phyloP scores from a whole-genome alignment of 2,329 filamentous ascomycete species.

The Pleomassaria siparia region DNA sequence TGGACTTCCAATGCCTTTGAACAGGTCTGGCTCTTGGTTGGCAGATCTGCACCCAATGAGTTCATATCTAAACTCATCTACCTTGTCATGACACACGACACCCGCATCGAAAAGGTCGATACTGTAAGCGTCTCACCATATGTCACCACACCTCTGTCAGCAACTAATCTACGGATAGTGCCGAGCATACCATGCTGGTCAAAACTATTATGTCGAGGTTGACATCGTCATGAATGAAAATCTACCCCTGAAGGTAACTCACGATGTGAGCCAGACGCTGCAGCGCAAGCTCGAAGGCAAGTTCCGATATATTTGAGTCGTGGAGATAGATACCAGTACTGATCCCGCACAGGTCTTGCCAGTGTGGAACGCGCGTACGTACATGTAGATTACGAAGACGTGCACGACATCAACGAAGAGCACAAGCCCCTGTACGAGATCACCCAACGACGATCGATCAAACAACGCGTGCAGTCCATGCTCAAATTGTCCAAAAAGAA shows the following conservation, averaged over 20 bases:
- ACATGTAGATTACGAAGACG: conserved; percentile 51
- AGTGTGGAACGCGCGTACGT: conserved; percentile 51
- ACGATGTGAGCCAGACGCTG: conserved; percentile 61
- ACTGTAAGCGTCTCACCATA: conserved; percentile 41
- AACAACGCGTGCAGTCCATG: conserved; percentile 32
- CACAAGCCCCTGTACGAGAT: conserved; percentile 43
- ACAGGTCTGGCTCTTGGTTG: conserved; percentile 63
- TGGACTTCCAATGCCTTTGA: conserved; percentile 64
- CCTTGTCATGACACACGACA: conserved; percentile 57
- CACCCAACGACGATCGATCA: conserved; percentile 35
- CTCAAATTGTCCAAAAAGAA: conserved; percentile 26
- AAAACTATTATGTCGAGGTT: conserved; percentile 64
- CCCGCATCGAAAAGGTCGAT: conserved; percentile 59
- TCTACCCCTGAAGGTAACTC: conserved; percentile 57
- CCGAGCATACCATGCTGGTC: conserved; percentile 63
- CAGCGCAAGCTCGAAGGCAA: conserved; percentile 63
- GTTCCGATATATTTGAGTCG: not conserved
- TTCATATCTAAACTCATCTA: conserved; percentile 61
- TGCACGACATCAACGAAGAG: conserved; percentile 43
- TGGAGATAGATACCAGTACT: conserved; percentile 6
- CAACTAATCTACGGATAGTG: conserved; percentile 38
- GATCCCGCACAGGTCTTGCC: conserved; percentile 29
- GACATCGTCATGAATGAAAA: conserved; percentile 63
- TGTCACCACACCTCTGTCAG: not conserved
- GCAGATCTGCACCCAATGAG: conserved; percentile 61